A percentile compares a stretch with the other conserved stretches of the same genome.
Conservation (phyloP, 768 basidiomycete species). For the Sporobolomyces phaffii region DNA sequence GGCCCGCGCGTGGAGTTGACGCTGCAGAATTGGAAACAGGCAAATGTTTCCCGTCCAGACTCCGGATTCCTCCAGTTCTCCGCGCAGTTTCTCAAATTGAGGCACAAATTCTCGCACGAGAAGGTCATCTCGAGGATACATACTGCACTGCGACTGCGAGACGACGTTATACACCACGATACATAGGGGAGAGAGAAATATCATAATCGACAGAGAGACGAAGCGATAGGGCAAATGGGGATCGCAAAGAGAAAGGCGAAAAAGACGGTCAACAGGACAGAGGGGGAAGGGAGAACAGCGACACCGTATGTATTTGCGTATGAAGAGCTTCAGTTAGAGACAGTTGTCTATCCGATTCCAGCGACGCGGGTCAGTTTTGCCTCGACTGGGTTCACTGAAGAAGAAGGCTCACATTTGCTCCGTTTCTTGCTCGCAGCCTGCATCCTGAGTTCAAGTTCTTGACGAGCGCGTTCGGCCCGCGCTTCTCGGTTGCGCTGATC, state of each 20-base stretch:
- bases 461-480: conserved; percentile 63
- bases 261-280: neutral
- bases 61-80: conserved; percentile 1
- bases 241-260: neutral
- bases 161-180: no score
- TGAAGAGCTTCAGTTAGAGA: conserved; percentile 8
- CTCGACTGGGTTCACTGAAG: neutral
- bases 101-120: no score
- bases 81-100: neutral
- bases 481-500: conserved; percentile 79
- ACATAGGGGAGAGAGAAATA: neutral
- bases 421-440: conserved; percentile 76
- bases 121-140: neutral
- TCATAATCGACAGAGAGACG: neutral
- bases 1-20: no score
- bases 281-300: neutral
- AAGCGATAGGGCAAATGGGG: neutral
- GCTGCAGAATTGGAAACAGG: no score
- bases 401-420: conserved; percentile 64
- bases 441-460: conserved; percentile 80
- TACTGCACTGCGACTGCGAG: neutral
- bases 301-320: no score
- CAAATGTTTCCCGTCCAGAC: no score
- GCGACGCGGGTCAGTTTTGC: neutral
- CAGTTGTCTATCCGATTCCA: neutral